A percentile compares a stretch with the other conserved stretches of the same genome.
phyloP scores from a whole-genome alignment of 768 basidiomycete genomes.

The Neoboletus subvelutipes region DNA sequence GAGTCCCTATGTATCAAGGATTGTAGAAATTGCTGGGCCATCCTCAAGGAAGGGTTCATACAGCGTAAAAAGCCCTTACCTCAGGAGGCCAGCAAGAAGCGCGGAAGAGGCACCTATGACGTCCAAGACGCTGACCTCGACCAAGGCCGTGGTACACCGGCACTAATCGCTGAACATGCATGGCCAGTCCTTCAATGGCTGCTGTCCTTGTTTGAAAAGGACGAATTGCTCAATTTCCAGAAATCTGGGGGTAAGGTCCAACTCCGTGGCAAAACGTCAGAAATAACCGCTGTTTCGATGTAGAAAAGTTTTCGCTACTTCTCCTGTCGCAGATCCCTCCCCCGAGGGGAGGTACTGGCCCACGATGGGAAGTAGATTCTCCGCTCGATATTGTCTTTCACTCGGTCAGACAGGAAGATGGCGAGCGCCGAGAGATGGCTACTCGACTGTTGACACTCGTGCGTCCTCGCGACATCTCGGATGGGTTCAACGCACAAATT shows the following conservation, averaged over 20 bases:
- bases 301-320: constrained; percentile 49
- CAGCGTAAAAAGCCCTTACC: constrained; percentile 31
- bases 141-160: constrained; percentile 14
- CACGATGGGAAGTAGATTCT: constrained; percentile 55
- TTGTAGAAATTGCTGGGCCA: constrained; percentile 59
- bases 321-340: constrained; percentile 60
- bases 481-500: neutral
- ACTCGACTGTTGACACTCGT: constrained; percentile 35
- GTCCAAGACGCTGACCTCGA: constrained; percentile 28
- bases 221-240: constrained; percentile 44
- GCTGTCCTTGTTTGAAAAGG: constrained; percentile 64
- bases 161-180: constrained; percentile 55
- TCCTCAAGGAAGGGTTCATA: constrained; percentile 56
- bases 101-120: constrained; percentile 29
- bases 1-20: constrained; percentile 53
- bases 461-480: constrained; percentile 4
- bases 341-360: constrained; percentile 44
- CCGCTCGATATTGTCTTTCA: constrained; percentile 49
- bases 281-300: constrained; percentile 7
- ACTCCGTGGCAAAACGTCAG: constrained; percentile 2
- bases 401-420: constrained; percentile 34
- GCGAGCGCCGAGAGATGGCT: constrained; percentile 34
- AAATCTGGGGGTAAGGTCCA: constrained; percentile 27
- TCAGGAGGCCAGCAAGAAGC: constrained; percentile 31
- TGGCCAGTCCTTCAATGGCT: constrained; percentile 77